Base-by-base conservation (phyloP, 257 asterid genomes). In the Forsythia viridissima region DNA sequence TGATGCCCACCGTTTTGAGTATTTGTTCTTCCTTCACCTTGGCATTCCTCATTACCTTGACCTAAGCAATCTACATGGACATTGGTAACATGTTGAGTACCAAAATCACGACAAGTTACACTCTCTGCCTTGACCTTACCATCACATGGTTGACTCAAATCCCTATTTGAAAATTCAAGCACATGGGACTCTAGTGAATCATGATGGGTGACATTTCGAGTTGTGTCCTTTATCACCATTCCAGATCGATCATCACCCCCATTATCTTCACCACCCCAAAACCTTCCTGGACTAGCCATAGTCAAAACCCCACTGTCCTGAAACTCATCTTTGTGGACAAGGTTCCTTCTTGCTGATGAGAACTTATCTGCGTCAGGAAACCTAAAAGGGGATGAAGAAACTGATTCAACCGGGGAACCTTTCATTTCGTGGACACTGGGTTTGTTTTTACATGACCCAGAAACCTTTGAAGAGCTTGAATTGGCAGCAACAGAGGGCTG, bases 401-500 rank as follows among this genome's bases (percentile, higher is more conserved):
- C 98, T 51, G 99, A 96, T 83, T 91, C 99, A 55, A 92, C 98
- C 0, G 98, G 99, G 61, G 98, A 96, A 80, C 90, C 96, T 83
- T 90, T 96, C 83, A 82, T 84, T 83, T 89, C 96, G 82, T 90
- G 95, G 59, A 86, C 87, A 79, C 83, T 89, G 75, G 87, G 78
- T 82, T 84, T 90, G 85, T 89, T 89, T 85, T 78, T 91, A 80
- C 77, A 92, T 18, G 99, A 96, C 51, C 98, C 97, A 80, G 98
- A 92, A 76, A 96, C 93, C 84, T 92, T 96, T 78, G 99, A 96
- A 76, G 98, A 94, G 90, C 99, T 96, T 24, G 99, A 96, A 87
- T 92, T 94, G 80, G 98, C 94, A 70, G 97, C 93, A 80, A 83
- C 87, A 70, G 95, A 87, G 74, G 92, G 94, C 43, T 76, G 94